These are phyloP conservation scores for Metschnikowia borealis DNA, from an alignment of 805 yeast genomes.

Conservation along the genomic window DNA sequence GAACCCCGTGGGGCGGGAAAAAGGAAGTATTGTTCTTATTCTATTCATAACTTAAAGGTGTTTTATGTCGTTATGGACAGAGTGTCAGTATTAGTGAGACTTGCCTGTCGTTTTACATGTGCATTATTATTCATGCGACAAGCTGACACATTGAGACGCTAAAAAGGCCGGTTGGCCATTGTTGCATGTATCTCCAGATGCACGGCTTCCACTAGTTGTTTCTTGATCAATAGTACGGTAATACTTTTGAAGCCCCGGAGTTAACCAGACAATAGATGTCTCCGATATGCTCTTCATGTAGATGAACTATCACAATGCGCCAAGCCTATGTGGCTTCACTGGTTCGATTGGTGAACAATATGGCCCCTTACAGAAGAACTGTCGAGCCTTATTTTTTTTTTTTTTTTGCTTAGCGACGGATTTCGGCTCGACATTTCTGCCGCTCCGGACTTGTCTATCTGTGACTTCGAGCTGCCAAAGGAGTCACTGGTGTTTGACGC, in stretches of 20 bases:
- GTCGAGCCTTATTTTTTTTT: not conserved
- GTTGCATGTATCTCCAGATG: not conserved
- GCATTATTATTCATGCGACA: not conserved
- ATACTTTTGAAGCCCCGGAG: not conserved
- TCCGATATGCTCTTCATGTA: not conserved
- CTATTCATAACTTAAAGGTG: not conserved
- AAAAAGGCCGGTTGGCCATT: not conserved
- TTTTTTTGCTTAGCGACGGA: not conserved
- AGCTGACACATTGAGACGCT: not conserved
- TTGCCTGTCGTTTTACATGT: not conserved
- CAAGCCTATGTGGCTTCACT: not conserved
- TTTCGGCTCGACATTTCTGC: not conserved
- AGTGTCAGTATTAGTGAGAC: not conserved
- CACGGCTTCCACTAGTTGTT: not conserved
- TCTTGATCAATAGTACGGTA: not conserved
- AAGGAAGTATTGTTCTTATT: not conserved
- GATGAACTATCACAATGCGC: not conserved
- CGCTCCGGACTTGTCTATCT: not conserved
- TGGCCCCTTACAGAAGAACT: not conserved
- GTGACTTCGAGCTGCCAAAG: not conserved
- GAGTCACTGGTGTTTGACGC: not conserved
- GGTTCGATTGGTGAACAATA: not conserved
- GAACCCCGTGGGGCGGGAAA: not conserved
- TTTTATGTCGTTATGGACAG: not conserved
- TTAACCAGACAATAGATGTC: not conserved